A percentile compares a stretch with the other conserved stretches of the same genome.
These are phyloP conservation scores for Penicillium paxilli DNA, from an alignment of 495 filamentous ascomycete genomes.

Conservation along the genomic window DNA sequence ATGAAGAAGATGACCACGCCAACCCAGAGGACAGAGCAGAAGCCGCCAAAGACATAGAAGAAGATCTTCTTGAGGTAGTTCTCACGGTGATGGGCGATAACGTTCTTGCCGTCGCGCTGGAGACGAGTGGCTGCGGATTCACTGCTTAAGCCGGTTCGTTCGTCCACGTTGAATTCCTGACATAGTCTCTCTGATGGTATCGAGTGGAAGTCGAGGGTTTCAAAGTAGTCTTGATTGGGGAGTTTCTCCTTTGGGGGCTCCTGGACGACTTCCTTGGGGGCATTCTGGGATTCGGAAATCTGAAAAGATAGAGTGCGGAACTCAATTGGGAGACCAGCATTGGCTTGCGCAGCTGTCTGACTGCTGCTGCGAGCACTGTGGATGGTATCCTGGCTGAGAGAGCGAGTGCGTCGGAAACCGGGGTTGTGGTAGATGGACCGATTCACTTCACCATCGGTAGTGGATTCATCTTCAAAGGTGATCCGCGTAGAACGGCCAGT, in stretches of 20 bases:
- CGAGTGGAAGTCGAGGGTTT: constrained; percentile 38
- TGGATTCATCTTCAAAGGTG: constrained; percentile 21
- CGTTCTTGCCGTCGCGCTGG: constrained; percentile 60
- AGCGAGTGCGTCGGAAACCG: constrained; percentile 18
- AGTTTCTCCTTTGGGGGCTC: constrained; percentile 25
- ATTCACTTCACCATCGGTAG: constrained; percentile 15
- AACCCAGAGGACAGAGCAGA: constrained; percentile 68
- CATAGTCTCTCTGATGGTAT: constrained; percentile 27
- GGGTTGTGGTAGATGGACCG: constrained; percentile 24
- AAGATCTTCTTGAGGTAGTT: constrained; percentile 56
- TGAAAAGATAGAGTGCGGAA: constrained; percentile 49
- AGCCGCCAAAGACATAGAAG: constrained; percentile 72
- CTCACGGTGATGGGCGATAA: constrained; percentile 57
- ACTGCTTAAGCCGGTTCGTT: constrained; percentile 27
- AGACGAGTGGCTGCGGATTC: constrained; percentile 41
- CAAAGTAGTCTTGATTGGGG: constrained; percentile 42
- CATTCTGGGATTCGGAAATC: constrained; percentile 41
- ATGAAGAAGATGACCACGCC: constrained; percentile 70
- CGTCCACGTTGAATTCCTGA: constrained; percentile 35
- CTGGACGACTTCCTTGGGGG: constrained; percentile 19
- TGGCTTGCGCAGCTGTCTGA: constrained; percentile 7
- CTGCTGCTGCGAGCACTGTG: constrained; percentile 15
- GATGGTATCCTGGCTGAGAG: constrained; percentile 24
- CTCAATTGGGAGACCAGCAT: constrained; percentile 38
- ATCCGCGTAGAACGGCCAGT: constrained; percentile 16